phyloP scores from a whole-genome alignment of 495 filamentous ascomycete species.

The Pseudomonodictys pantanalensis region DNA sequence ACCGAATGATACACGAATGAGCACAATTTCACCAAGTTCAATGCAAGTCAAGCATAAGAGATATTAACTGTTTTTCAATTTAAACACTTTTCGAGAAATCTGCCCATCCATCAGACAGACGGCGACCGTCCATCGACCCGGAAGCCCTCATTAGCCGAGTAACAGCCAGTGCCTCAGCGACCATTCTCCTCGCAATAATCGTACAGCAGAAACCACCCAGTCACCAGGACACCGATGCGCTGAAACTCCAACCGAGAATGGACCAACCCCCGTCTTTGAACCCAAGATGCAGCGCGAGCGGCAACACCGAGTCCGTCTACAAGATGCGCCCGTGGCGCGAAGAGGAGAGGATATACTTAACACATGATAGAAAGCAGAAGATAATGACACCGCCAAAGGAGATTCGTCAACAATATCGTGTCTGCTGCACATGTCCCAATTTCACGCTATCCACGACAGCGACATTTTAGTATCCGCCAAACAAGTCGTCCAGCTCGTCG shows the following conservation, averaged over 20 bases:
- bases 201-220: not conserved
- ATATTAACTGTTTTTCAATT: slow-evolving; percentile 34
- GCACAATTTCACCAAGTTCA: not conserved
- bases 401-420: slow-evolving; percentile 19
- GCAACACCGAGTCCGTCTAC: slow-evolving; percentile 23
- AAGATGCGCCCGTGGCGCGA: slow-evolving; percentile 15
- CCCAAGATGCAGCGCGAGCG: slow-evolving; percentile 24
- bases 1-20: too few species aligned
- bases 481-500: slow-evolving; percentile 87
- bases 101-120: too few species aligned
- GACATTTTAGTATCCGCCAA: slow-evolving; percentile 54
- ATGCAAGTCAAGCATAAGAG: not conserved
- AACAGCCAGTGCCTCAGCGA: slow-evolving; percentile 25
- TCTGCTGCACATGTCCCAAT: slow-evolving; percentile 6
- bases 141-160: slow-evolving; percentile 18
- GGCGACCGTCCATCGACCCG: too few species aligned
- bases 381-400: not conserved
- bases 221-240: slow-evolving; percentile 10
- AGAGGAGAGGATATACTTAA: slow-evolving; percentile 23
- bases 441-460: too few species aligned
- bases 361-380: not conserved
- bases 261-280: not conserved
- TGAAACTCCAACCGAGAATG: slow-evolving; percentile 17
- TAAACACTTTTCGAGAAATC: slow-evolving; percentile 28
- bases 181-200: slow-evolving; percentile 22